Conservation (phyloP, 2,329 filamentous ascomycete species). For the Botrytis elliptica region DNA sequence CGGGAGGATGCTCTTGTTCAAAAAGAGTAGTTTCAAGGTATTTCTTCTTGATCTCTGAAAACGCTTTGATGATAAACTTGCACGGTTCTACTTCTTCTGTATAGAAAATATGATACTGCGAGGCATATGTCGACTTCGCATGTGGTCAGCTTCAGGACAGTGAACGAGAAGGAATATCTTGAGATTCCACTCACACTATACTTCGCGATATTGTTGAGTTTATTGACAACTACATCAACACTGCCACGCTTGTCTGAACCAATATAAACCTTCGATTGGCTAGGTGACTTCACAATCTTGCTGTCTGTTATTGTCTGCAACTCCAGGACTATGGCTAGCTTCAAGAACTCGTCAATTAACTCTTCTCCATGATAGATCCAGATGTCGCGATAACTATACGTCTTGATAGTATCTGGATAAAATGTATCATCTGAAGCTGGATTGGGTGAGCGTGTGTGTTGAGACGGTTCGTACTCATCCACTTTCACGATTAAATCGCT, state of each 20-base stretch:
- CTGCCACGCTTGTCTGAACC: constrained; percentile 23
- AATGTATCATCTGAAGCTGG: constrained; percentile 20
- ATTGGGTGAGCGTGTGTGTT: constrained; percentile 21
- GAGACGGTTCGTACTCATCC: neutral
- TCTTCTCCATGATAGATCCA: neutral
- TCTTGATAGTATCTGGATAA: constrained; percentile 7
- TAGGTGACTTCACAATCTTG: constrained; percentile 26
- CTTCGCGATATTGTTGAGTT: constrained; percentile 33
- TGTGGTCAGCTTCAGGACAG: neutral
- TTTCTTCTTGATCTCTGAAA: constrained; percentile 28
- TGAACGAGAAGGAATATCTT: neutral
- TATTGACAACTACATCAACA: constrained; percentile 27
- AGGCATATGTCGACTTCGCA: neutral
- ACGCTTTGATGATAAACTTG: constrained; percentile 27
- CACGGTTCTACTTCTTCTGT: constrained; percentile 29
- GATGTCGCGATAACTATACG: neutral
- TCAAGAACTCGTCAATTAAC: neutral
- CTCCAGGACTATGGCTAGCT: neutral
- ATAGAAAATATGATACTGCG: constrained; percentile 32
- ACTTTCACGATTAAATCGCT: constrained; percentile 17
- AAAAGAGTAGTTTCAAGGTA: constrained; percentile 35
- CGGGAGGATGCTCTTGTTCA: constrained; percentile 23
- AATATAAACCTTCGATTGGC: constrained; percentile 28
- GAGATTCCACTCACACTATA: constrained; percentile 28
- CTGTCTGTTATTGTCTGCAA: constrained; percentile 30